These are phyloP conservation scores for Phytophthora fragariae DNA, from an alignment of 352 stramenopile species.

Conservation along the genomic window DNA sequence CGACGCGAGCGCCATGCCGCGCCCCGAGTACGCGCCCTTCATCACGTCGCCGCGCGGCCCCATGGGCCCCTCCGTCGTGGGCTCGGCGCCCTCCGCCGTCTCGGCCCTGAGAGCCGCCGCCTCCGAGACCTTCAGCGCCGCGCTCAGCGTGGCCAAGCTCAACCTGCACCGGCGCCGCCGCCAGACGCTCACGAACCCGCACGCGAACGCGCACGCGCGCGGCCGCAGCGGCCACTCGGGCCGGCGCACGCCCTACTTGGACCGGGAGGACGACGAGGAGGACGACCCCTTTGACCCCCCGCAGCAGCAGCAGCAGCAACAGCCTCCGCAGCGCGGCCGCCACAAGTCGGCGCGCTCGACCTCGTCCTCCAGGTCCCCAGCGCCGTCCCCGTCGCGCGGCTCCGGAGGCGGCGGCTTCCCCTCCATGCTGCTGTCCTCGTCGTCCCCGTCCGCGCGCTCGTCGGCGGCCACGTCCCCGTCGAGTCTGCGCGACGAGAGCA, in stretches of 20 bases:
- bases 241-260: conserved; percentile 32
- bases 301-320: conserved; percentile 32
- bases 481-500: conserved; percentile 37
- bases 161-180: conserved; percentile 42
- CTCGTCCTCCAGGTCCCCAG: not conserved
- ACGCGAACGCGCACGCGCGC: conserved; percentile 6
- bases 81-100: conserved; percentile 36
- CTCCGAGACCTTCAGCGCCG: conserved; percentile 41
- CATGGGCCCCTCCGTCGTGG: conserved; percentile 22
- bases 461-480: conserved; percentile 42
- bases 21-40: conserved; percentile 51
- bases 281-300: conserved; percentile 36
- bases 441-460: conserved; percentile 10
- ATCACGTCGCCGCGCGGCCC: conserved; percentile 42
- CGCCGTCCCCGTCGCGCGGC: conserved; percentile 19
- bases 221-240: not conserved
- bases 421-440: conserved; percentile 15
- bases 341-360: conserved; percentile 25
- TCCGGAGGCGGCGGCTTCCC: conserved; percentile 19
- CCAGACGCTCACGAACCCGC: conserved; percentile 31
- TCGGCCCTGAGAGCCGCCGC: conserved; percentile 39
- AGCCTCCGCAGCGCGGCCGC: conserved; percentile 18
- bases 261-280: conserved; percentile 37
- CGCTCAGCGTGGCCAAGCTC: conserved; percentile 42
- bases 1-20: conserved; percentile 36